Base-by-base conservation (phyloP, 176 grass and related monocot genomes). In the Triticum dicoccoides region DNA sequence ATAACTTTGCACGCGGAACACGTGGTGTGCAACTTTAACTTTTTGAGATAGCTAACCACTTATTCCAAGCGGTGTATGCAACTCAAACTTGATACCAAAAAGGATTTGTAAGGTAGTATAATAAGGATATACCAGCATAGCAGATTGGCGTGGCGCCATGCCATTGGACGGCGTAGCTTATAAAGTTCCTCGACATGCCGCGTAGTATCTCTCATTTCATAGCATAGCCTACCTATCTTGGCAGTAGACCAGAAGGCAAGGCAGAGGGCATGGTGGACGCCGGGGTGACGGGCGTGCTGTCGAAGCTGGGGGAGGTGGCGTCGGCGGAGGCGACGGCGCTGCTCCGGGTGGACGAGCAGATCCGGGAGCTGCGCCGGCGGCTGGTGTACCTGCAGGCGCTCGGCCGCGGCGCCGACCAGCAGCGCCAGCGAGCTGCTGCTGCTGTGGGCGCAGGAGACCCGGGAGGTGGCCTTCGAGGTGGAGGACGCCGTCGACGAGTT, bases 401-500 rank as follows among this genome's bases (percentile, higher is more conserved):
- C 2, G 64, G 29, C 64, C 27, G 64, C 4, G 27, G 27, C 27
- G 27, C 64, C 27, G 64, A 66, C 27, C 64, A 66, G 27, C 64
- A 66, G 27, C 76, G 76, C 82, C n/a, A 85, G 45, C 87, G 87
- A 89, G 68, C 67, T 89, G 76, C 82, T 89, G 30, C 76, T 89
- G 58, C 87, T 89, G 15, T 85, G 87, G 87, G 58, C 80, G 58
- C 87, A 76, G 4, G 87, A 89, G 67, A 89, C 87, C 1, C 83
- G 87, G 38, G 87, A 89, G 82, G 82, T 89, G 3, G 87, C 87
- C n/a, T 89, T 89, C 68, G 76, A 89, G 82, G 87, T 89, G 11
- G 87, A 89, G 87, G 82, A 89, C 82, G 82, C 87, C 41, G 82
- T 89, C 82, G 87, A 85, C 33, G 87, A 89, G 58, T 89, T 85